phyloP scores from a whole-genome alignment of 2,329 filamentous ascomycete species.

The Amesomyces nigricolor region DNA sequence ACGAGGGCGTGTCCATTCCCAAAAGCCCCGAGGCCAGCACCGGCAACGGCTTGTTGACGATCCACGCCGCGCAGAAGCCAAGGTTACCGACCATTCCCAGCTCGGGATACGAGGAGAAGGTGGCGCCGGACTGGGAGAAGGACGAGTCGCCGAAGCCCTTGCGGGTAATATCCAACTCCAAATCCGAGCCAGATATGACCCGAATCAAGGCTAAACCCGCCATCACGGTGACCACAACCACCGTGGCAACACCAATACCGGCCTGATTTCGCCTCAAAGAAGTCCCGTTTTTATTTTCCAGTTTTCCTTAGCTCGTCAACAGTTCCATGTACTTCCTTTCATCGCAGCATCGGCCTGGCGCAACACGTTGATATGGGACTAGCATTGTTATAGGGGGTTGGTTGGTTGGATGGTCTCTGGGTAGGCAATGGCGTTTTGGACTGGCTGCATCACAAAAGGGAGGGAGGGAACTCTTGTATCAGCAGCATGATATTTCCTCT shows the following conservation, averaged over 20 bases:
- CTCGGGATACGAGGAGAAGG: constrained; percentile 29
- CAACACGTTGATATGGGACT: constrained; percentile 7
- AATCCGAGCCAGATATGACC: not conserved
- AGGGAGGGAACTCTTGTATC: not conserved
- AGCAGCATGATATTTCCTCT: constrained; percentile 5
- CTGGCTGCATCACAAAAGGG: constrained; percentile 11
- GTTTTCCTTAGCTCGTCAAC: not conserved
- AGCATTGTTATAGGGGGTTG: constrained; percentile 2
- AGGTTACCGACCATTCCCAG: constrained; percentile 45
- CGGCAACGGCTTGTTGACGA: constrained; percentile 27
- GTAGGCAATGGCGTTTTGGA: constrained; percentile 10
- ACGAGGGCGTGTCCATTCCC: constrained; percentile 25
- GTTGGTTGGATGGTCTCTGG: not conserved
- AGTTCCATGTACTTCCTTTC: not conserved
- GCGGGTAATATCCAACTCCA: not conserved
- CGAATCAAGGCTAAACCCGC: not conserved
- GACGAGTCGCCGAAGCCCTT: not conserved
- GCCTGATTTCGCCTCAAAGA: not conserved
- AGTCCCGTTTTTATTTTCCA: not conserved
- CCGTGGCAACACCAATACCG: not conserved
- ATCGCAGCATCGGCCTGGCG: constrained; percentile 11
- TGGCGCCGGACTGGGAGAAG: not conserved
- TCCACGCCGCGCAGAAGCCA: constrained; percentile 38
- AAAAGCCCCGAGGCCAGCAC: constrained; percentile 20
- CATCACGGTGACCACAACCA: not conserved